Evolutionary conservation across 345 rosid genomes (phyloP), one percentile per base, ranked within the genome.

Genomic region (Aurinia saxatilis): DNA sequence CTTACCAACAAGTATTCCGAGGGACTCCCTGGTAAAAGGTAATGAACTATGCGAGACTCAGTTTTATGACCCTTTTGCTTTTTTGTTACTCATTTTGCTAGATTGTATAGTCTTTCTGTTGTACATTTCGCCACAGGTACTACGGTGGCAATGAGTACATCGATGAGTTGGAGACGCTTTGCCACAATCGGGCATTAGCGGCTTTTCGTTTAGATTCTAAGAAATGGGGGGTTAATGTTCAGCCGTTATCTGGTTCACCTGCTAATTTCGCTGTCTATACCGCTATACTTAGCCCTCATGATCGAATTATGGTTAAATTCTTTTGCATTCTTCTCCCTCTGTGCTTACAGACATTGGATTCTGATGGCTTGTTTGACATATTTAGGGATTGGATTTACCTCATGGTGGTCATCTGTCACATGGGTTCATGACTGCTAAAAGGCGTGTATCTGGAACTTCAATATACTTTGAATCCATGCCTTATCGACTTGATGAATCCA

Each of bases 221-320:
- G 7, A 80, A 83, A 61, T 92, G 98, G 98, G 96, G 95, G 5
- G 95, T 92, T 36, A 92, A 92, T 67, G 96, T 87, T 62, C 98
- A 92, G 61, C 96, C 96, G 7, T 78, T 92, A 71, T 92, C 98
- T 50, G 95, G 98, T 35, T 92, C 96, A 13, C 96, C 98, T 66
- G 98, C 98, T 35, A 92, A 92, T 71, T 89, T 89, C 73, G 98
- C 81, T 73, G 96, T 89, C 71, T 92, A 92, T 67, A 92, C 96
- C 36, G 96, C 98, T 23, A 45, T 92, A 69, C 84, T 92, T 44
- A 83, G 66, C 3, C 96, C 96, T n/a, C 93, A 87, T 71, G 98
- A 89, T 67, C 80, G 93, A 8, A 81, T 89, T 67, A 92, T 92
- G 98, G 93, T 89, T 57, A 73, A 29, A 38, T 33, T 2, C 27